Evolutionary conservation across 805 yeast species (phyloP), one percentile per base, ranked within the genome.

Genomic region (Groenewaldozyma salmanticensis): DNA sequence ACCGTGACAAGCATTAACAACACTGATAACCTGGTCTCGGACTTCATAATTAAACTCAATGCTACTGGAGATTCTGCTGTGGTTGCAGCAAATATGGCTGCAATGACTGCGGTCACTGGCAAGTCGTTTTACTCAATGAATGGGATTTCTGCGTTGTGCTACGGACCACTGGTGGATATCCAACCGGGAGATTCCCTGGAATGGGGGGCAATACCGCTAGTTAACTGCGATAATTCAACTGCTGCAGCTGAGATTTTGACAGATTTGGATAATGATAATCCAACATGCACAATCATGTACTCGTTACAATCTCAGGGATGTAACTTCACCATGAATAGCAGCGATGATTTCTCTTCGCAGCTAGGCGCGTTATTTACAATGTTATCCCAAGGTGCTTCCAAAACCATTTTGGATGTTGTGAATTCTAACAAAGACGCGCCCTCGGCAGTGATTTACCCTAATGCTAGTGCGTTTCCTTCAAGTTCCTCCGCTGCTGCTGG

Each of bases 291-390:
- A 3, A 16, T 53, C 21, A 38, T 53, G 42, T 53, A 51, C 35
- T 48, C 53, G 5, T 39, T 45, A n/a, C 7, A 31, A 18, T 37
- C 45, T 20, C 40, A 42, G 15, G 54, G 43, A 4, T 53, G 57
- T 40, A 45, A 42, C 35, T 49, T 50, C 31, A 50, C 52, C n/a
- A 18, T 22, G 16, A 19, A 27, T 6, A 16, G 44, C 29, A 38
- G 36, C 4, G 36, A 38, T 19, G 27, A 37, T 7, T 38, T 48
- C 21, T 37, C 44, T n/a, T 29, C 52, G 17, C 52, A 50, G 35
- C 40, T 53, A 18, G 57, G 55, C 6, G 39, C 53, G 2, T 39
- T 51, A 15, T 52, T 53, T 43, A 50, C 56, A n/a, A 31, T 45
- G 15, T 39, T 46, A 4, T 42, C 52, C 4, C 32, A 33, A 15